These are phyloP conservation scores for Microthlaspi erraticum DNA, from an alignment of 345 rosid genomes.

Conservation along the genomic window DNA sequence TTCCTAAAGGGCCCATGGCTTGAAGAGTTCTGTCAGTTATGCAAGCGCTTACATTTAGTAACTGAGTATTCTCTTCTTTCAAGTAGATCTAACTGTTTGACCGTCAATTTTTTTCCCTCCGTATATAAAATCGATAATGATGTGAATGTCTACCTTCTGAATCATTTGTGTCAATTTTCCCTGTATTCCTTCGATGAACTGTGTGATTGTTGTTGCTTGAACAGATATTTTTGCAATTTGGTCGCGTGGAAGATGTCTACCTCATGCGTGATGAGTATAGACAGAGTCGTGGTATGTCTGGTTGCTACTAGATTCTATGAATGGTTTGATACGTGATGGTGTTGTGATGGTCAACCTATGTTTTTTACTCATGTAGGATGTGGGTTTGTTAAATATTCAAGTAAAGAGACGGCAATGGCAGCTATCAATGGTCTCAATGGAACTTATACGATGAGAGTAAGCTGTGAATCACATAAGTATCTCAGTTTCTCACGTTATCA, in stretches of 20 bases:
- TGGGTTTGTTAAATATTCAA: slow-evolving; percentile 92
- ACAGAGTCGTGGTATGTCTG: slow-evolving; percentile 91
- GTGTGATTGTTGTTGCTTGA: slow-evolving; percentile 27
- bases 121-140: slow-evolving; percentile 17
- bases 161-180: not conserved
- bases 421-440: slow-evolving; percentile 94
- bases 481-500: slow-evolving; percentile 16
- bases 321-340: slow-evolving; percentile 18
- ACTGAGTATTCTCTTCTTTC: slow-evolving; percentile 5
- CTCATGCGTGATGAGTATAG: slow-evolving; percentile 97
- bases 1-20: slow-evolving; percentile 8
- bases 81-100: slow-evolving; percentile 10
- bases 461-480: slow-evolving; percentile 41
- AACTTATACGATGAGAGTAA: slow-evolving; percentile 85
- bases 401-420: slow-evolving; percentile 85
- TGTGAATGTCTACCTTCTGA: slow-evolving; percentile 11
- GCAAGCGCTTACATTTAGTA: slow-evolving; percentile 8
- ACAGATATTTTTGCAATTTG: slow-evolving; percentile 85
- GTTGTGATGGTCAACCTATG: slow-evolving; percentile 23
- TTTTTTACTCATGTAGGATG: slow-evolving; percentile 73
- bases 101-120: slow-evolving; percentile 14
- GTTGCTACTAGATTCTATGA: slow-evolving; percentile 17
- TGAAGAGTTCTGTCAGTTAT: slow-evolving; percentile 16
- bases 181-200: not conserved
- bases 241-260: slow-evolving; percentile 96